phyloP scores from a whole-genome alignment of 2,329 filamentous ascomycete species.

The Sclerotinia glacialis region DNA sequence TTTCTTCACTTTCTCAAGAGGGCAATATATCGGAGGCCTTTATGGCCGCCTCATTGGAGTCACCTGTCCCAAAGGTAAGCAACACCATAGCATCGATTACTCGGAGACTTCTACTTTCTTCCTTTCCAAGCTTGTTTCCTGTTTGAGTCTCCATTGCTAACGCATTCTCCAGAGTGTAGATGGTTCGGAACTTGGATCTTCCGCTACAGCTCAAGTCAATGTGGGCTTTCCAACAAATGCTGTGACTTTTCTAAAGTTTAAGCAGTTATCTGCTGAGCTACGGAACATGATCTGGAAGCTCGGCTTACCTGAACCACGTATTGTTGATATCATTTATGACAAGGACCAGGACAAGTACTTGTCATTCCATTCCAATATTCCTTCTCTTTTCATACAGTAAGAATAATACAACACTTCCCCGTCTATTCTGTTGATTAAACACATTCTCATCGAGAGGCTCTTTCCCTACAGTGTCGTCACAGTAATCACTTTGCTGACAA shows the following conservation, averaged over 20 bases:
- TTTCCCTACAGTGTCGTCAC: neutral
- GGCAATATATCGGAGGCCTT: neutral
- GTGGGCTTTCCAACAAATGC: neutral
- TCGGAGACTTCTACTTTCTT: neutral
- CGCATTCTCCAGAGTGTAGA: neutral
- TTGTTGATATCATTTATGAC: constrained; percentile 16
- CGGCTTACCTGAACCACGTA: neutral
- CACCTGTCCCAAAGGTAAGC: neutral
- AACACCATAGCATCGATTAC: neutral
- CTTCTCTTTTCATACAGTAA: constrained; percentile 12
- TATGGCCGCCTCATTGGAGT: no score
- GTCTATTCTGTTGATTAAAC: neutral
- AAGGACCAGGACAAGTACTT: constrained; percentile 12
- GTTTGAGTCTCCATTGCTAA: neutral
- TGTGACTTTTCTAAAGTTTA: neutral
- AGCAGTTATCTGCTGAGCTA: neutral
- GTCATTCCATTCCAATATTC: neutral
- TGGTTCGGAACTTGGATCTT: neutral
- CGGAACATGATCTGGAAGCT: neutral
- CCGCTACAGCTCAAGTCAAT: neutral
- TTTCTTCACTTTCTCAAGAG: neutral
- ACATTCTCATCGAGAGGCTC: neutral
- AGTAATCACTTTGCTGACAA: constrained; percentile 5
- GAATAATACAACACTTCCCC: neutral
- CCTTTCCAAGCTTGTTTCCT: neutral